Evolutionary conservation across 257 asterid species (phyloP), one percentile per base, ranked within the genome.

Genomic region (Cinchona pubescens): DNA sequence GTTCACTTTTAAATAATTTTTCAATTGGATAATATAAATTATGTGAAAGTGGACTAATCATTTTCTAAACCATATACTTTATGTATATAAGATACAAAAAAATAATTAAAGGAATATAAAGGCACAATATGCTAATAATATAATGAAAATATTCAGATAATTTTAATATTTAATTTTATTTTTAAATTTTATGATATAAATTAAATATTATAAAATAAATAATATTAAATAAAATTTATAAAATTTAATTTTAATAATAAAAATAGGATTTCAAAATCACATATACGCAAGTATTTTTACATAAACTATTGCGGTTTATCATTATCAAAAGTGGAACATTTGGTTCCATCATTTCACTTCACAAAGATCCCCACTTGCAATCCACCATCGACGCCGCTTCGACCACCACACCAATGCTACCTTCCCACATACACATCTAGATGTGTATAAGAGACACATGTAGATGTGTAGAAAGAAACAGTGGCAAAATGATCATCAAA

Each of bases 401-500:
- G 32, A 32, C 67, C 67, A 61, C 38, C 27, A 16, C 72, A 53
- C n/a, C n/a, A n/a, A n/a, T n/a, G n/a, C n/a, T 32, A 40, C 48
- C 67, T 29, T 76, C 78, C 12, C 71, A 72, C 75, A n/a, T n/a
- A n/a, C n/a, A 62, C 84, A 91, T 81, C 83, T 90, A 42, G 96
- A 94, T 82, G n/a, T n/a, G n/a, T n/a, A n/a, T n/a, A n/a, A n/a
- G n/a, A n/a, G n/a, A n/a, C n/a, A n/a, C n/a, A n/a, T n/a, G n/a
- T n/a, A n/a, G n/a, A n/a, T n/a, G n/a, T n/a, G n/a, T n/a, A n/a
- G n/a, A n/a, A n/a, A n/a, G n/a, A n/a, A n/a, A n/a, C n/a, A n/a
- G n/a, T n/a, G n/a, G n/a, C 96, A 96, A 21, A 91, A 89, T 81
- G 86, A 91, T 77, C 93, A 92, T n/a, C n/a, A n/a, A n/a, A n/a